Evolutionary conservation across 140 eudicot genomes (phyloP), one percentile per base, ranked within the genome.

Genomic region (Bidens hawaiensis): DNA sequence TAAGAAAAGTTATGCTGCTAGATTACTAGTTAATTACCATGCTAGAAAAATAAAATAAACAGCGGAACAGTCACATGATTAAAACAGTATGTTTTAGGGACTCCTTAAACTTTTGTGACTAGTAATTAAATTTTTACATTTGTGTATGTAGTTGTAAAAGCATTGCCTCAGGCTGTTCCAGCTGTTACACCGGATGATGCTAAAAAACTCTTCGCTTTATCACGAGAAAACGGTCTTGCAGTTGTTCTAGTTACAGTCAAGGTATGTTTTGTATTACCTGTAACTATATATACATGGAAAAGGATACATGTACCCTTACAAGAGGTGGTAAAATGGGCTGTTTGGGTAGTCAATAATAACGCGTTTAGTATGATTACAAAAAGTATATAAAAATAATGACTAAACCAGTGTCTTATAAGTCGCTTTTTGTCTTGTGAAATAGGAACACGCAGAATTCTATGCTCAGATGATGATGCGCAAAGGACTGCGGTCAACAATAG

Each of bases 381-480:
- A 11, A 12, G 11, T 16, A 46, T 15, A 17, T 46, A 51, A 36
- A 36, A 36, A 9, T 9, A 36, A 36, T 7, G 13, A n/a, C n/a
- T n/a, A 19, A 30, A 52, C 45, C 24, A 31, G 9, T 30, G 42
- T 24, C 51, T 18, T 18, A n/a, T 11, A 21, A 19, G 15, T 45
- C 40, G 16, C 0, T 3, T 15, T 41, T 58, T 33, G 31, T 43
- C 42, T 69, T 49, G 54, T 67, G 65, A 59, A n/a, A 63, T 74
- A 80, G 86, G 86, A 80, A 69, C 86, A 80, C 68, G 86, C 86
- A n/a, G 86, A 80, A 52, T 80, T 80, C 50, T 80, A 76, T 74
- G 70, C 86, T 23, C 86, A 80, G 71, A 80, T 80, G 86, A 76
- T 80, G 82, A 33, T 49, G 30, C 76, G 76, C 9, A 72, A 75